These are phyloP conservation scores for Omphalea diandra DNA, from an alignment of 441 rosid genomes.

Conservation along the genomic window DNA sequence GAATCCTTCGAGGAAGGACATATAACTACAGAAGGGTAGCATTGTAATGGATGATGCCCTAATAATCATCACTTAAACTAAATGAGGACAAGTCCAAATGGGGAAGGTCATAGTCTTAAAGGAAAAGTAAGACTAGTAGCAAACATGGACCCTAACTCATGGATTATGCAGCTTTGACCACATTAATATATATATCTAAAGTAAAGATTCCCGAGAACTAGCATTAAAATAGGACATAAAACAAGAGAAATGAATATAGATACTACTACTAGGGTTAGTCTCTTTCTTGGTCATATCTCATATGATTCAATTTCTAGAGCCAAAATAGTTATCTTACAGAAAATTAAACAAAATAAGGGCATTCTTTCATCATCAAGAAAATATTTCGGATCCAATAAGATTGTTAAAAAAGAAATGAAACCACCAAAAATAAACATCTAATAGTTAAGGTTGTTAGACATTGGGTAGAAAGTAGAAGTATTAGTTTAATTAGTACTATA, in stretches of 20 bases:
- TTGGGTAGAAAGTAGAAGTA: slow-evolving; percentile 29
- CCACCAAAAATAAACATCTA: not conserved
- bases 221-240: slow-evolving; percentile 14
- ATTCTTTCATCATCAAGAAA: not conserved
- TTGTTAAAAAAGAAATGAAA: not conserved
- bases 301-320: not conserved
- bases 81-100: not conserved
- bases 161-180: slow-evolving; percentile 23
- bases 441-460: slow-evolving; percentile 28
- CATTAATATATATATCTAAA: slow-evolving; percentile 10
- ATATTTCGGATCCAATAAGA: not conserved
- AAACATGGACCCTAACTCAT: slow-evolving; percentile 11
- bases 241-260: not conserved
- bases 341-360: slow-evolving; percentile 4
- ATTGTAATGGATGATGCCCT: not conserved
- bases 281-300: slow-evolving; percentile 6
- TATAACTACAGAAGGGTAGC: no score
- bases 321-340: not conserved
- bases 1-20: no score
- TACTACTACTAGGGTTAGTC: not conserved
- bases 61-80: not conserved
- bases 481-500: slow-evolving; percentile 6
- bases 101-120: not conserved
- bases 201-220: slow-evolving; percentile 25
- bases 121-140: not conserved